These are phyloP conservation scores for Xylariaceae sp. DNA, from an alignment of 2,329 filamentous ascomycete species.

Conservation along the genomic window DNA sequence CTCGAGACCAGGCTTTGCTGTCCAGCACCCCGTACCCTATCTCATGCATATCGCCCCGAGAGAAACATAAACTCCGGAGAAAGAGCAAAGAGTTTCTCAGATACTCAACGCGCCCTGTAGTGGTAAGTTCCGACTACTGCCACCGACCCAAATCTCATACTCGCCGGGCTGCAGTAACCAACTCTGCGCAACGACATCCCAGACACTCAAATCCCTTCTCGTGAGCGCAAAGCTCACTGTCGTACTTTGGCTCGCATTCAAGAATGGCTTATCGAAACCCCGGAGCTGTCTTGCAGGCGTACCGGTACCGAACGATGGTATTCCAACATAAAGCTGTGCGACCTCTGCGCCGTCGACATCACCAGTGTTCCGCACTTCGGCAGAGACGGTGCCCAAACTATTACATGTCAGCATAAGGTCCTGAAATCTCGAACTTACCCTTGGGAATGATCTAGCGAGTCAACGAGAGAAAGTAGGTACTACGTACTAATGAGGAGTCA, in stretches of 20 bases:
- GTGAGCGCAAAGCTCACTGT: constrained; percentile 50
- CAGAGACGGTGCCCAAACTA: constrained; percentile 34
- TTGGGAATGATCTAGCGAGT: too few species aligned
- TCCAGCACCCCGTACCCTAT: too few species aligned
- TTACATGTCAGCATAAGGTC: too few species aligned
- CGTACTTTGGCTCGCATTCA: constrained; percentile 41
- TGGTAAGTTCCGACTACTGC: constrained; percentile 42
- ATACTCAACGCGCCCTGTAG: constrained; percentile 35
- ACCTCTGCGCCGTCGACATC: constrained; percentile 40
- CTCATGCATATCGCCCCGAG: too few species aligned
- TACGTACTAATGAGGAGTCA: too few species aligned
- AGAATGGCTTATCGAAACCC: constrained; percentile 58
- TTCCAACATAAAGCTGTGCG: constrained; percentile 44
- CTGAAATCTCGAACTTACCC: too few species aligned
- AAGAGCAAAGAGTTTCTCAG: too few species aligned
- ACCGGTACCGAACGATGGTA: constrained; percentile 27
- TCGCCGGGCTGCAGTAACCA: constrained; percentile 50
- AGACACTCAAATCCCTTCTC: constrained; percentile 61
- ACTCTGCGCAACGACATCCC: constrained; percentile 57
- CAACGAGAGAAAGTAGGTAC: too few species aligned
- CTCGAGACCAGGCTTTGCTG: too few species aligned
- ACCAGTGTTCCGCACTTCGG: constrained; percentile 39
- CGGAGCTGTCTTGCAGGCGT: constrained; percentile 56
- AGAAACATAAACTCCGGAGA: too few species aligned
- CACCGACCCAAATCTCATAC: constrained; percentile 42